Evolutionary conservation across 164 flowering plant genomes (phyloP).

Genomic region (Nymphaea colorata): DNA sequence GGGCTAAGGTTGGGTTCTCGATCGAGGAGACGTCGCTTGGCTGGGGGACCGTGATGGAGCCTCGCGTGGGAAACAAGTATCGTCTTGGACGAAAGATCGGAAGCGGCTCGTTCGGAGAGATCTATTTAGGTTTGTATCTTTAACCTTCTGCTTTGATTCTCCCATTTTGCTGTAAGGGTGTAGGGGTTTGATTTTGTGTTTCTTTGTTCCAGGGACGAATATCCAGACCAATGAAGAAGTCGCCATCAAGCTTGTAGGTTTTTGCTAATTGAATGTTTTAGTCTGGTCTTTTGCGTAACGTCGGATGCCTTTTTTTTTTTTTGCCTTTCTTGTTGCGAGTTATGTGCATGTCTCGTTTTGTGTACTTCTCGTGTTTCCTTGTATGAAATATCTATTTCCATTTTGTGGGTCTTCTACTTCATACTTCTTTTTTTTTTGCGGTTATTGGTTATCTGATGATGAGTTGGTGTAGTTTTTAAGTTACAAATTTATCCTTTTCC

Average conservation of each 20-base stretch:
- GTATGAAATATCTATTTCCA: too few relatives aligned
- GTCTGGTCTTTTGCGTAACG: neutral
- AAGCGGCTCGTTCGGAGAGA: constrained; percentile 91
- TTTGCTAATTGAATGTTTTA: neutral
- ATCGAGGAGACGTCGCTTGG: neutral
- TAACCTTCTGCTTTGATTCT: neutral
- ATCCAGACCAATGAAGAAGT: constrained; percentile 86
- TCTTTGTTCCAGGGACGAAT: constrained; percentile 48
- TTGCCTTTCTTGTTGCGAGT: neutral
- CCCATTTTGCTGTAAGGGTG: neutral
- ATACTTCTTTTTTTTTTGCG: too few relatives aligned
- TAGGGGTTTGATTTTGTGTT: neutral
- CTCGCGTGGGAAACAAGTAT: constrained; percentile 79
- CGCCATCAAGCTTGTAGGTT: constrained; percentile 81
- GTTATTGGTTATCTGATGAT: too few relatives aligned
- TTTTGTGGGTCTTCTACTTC: too few relatives aligned
- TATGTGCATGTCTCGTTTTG: neutral
- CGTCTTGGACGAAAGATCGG: constrained; percentile 88
- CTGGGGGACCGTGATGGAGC: constrained; percentile 38
- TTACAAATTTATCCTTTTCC: too few relatives aligned
- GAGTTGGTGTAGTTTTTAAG: too few relatives aligned
- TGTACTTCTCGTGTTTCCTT: neutral
- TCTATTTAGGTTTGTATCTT: constrained; percentile 49
- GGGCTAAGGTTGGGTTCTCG: neutral
- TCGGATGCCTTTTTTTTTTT: too few relatives aligned